A percentile compares a stretch with the other conserved stretches of the same genome.
phyloP scores from a whole-genome alignment of 306 rosid genomes.

The Vigna trinervia region DNA sequence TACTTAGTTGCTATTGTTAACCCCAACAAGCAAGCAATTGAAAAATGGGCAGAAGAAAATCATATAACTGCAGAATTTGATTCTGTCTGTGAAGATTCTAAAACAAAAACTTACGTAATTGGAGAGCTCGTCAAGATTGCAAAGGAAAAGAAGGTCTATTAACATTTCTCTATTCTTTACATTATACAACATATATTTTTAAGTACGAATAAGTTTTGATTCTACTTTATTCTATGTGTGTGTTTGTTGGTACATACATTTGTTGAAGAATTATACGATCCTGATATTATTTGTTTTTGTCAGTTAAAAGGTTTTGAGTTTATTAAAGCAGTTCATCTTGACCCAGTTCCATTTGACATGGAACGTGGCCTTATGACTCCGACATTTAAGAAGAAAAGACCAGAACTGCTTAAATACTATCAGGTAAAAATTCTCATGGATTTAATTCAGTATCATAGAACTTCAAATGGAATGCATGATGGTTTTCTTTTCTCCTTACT shows the following conservation, averaged over 20 bases:
- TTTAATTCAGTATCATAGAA: slow-evolving; percentile 1
- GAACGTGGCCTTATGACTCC: slow-evolving; percentile 92
- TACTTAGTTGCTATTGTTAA: slow-evolving; percentile 81
- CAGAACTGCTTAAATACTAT: slow-evolving; percentile 83
- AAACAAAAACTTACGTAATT: slow-evolving; percentile 63
- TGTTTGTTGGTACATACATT: not conserved
- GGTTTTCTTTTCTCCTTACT: not conserved
- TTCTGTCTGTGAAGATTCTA: slow-evolving; percentile 70
- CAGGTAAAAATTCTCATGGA: slow-evolving; percentile 57
- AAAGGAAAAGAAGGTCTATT: slow-evolving; percentile 77
- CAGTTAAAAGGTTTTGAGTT: slow-evolving; percentile 95
- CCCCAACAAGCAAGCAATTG: slow-evolving; percentile 64
- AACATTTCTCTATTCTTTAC: not conserved
- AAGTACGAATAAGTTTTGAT: too few species aligned
- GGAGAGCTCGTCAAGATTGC: slow-evolving; percentile 71
- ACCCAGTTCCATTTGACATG: slow-evolving; percentile 87
- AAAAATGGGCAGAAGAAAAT: slow-evolving; percentile 79
- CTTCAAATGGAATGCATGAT: not conserved
- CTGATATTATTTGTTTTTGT: slow-evolving; percentile 38
- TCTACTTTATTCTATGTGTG: not conserved
- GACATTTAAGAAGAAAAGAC: slow-evolving; percentile 88
- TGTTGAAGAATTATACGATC: slow-evolving; percentile 41
- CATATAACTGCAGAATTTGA: slow-evolving; percentile 57
- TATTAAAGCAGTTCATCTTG: slow-evolving; percentile 78
- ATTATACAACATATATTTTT: too few species aligned